Percentiles rank a stretch among this genome's conserved stretches.
Evolutionary conservation across 2,329 filamentous ascomycete species (phyloP).

Genomic region (Claviceps paspali): DNA sequence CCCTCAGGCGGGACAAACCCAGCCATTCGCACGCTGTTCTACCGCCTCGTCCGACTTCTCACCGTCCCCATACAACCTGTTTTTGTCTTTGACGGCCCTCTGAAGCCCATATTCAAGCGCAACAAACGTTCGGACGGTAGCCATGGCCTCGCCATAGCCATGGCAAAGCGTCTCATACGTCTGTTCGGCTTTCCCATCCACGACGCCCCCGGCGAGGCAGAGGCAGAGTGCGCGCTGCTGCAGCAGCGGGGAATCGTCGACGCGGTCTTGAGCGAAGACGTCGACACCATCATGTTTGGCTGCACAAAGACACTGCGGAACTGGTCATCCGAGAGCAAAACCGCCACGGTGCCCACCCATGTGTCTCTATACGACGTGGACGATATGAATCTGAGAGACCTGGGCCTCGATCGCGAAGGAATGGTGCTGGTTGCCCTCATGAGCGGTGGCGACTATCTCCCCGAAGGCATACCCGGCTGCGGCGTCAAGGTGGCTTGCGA

Average conservation of each 20-base stretch:
- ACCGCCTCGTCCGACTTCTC: slow-evolving; percentile 66
- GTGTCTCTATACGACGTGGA: slow-evolving; percentile 64
- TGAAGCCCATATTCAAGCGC: slow-evolving; percentile 77
- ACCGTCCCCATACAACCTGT: slow-evolving; percentile 67
- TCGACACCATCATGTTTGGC: slow-evolving; percentile 96
- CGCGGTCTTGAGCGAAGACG: slow-evolving; percentile 88
- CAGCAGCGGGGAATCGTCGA: slow-evolving; percentile 75
- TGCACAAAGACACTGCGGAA: slow-evolving; percentile 65
- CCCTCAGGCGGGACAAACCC: slow-evolving; percentile 65
- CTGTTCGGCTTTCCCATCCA: slow-evolving; percentile 76
- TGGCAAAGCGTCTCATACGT: slow-evolving; percentile 70
- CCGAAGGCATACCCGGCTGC: slow-evolving; percentile 74
- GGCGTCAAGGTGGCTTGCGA: slow-evolving; percentile 81
- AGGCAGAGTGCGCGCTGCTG: slow-evolving; percentile 84
- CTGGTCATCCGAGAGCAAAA: slow-evolving; percentile 60
- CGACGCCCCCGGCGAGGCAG: slow-evolving; percentile 83
- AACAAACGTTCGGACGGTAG: slow-evolving; percentile 59
- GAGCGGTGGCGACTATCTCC: slow-evolving; percentile 88
- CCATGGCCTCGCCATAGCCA: slow-evolving; percentile 51
- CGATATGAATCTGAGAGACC: slow-evolving; percentile 30
- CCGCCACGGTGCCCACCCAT: slow-evolving; percentile 62
- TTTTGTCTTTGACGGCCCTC: slow-evolving; percentile 79
- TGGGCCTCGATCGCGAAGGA: slow-evolving; percentile 63
- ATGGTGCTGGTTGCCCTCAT: slow-evolving; percentile 92
- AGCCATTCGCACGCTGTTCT: slow-evolving; percentile 82